Conservation (phyloP, 2,329 filamentous ascomycete genomes). For the Hymenoscyphus albidus region DNA sequence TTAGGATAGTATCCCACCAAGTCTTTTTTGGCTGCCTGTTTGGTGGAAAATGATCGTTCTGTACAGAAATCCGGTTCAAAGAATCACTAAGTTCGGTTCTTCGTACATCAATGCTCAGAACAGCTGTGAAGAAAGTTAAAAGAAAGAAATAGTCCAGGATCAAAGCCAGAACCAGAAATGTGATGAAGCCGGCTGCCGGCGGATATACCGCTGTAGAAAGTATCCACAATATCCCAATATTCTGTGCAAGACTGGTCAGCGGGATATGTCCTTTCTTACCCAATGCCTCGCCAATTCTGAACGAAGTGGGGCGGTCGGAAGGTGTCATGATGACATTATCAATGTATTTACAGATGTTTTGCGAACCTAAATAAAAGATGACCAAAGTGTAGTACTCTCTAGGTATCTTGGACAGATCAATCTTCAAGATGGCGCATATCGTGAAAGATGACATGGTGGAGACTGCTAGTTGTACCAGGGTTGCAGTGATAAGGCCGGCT, state of each 20-base stretch:
- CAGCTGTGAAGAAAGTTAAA: constrained; percentile 74
- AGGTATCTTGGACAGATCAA: constrained; percentile 72
- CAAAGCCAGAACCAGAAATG: constrained; percentile 70
- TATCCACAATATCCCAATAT: constrained; percentile 60
- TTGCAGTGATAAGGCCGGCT: constrained; percentile 66
- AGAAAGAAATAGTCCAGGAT: constrained; percentile 75
- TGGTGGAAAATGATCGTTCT: constrained; percentile 30
- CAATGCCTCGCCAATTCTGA: constrained; percentile 68
- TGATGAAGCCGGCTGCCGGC: constrained; percentile 71
- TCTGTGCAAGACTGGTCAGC: constrained; percentile 64
- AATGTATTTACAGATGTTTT: constrained; percentile 75
- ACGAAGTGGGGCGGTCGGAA: constrained; percentile 62
- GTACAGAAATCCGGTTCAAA: constrained; percentile 47
- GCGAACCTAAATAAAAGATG: constrained; percentile 69
- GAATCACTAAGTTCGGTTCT: constrained; percentile 73
- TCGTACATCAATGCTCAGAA: constrained; percentile 74
- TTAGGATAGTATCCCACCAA: constrained; percentile 60
- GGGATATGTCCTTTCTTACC: constrained; percentile 69
- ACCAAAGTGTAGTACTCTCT: constrained; percentile 71
- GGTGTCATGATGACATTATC: constrained; percentile 73
- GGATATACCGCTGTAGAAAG: constrained; percentile 66
- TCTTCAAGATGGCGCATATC: constrained; percentile 69
- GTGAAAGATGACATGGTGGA: constrained; percentile 78
- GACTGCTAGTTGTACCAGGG: constrained; percentile 65
- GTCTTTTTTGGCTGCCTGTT: constrained; percentile 37